Evolutionary conservation across 805 yeast species (phyloP).

Genomic region (Suhomyces tanzawaensis): DNA sequence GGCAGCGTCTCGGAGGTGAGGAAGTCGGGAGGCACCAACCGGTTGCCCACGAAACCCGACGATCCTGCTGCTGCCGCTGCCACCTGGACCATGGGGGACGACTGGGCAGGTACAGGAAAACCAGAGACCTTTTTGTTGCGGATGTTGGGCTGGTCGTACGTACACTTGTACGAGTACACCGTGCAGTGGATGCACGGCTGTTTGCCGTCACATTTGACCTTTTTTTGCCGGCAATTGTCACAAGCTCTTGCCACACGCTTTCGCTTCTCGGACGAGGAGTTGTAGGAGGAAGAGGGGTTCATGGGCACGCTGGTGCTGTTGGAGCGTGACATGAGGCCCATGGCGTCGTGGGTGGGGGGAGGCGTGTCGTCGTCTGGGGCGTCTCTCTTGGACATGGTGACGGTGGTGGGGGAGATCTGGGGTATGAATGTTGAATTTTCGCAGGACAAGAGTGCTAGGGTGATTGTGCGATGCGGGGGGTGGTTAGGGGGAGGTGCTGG

Average conservation of each 20-base stretch:
- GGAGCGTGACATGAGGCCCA: not conserved
- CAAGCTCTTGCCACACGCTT: constrained; percentile 74
- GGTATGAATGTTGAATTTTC: not conserved
- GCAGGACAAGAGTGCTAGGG: not conserved
- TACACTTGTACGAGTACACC: constrained; percentile 80
- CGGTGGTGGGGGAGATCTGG: not conserved
- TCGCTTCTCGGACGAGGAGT: constrained; percentile 35
- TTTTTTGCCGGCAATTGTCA: constrained; percentile 70
- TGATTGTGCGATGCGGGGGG: not conserved
- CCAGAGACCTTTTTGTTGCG: constrained; percentile 46
- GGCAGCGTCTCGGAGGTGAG: not conserved
- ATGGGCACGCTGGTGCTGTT: not conserved
- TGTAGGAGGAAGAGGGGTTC: too few species aligned
- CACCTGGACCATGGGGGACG: constrained; percentile 19
- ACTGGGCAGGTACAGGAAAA: constrained; percentile 24
- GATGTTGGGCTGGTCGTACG: constrained; percentile 75
- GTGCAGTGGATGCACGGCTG: constrained; percentile 83
- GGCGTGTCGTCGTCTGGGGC: not conserved
- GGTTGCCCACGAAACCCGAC: not conserved
- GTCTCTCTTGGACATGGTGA: not conserved
- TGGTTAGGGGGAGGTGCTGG: too few species aligned
- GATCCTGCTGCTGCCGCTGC: constrained; percentile 14
- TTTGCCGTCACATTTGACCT: constrained; percentile 77
- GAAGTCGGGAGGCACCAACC: constrained; percentile 12
- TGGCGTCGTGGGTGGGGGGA: too few species aligned